Evolutionary conservation across 352 stramenopile species (phyloP).

Genomic region (Hyphochytrium catenoides): DNA sequence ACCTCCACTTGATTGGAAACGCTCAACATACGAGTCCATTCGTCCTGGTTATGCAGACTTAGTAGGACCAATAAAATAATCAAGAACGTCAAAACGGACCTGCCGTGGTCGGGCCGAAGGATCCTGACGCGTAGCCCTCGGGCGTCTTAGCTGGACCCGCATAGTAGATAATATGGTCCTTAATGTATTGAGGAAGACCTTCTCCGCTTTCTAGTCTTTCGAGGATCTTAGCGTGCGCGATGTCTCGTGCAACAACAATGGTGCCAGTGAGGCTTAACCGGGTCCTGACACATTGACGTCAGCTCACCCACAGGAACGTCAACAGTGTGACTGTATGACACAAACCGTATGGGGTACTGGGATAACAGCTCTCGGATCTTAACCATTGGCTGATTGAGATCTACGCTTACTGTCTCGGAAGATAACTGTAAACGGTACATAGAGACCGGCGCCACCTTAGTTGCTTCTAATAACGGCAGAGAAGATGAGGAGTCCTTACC

Average conservation of each 20-base stretch:
- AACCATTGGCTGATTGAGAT: slow-evolving; percentile 61
- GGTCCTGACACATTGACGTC: too few species aligned
- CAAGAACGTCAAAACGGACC: too few species aligned
- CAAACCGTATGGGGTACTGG: slow-evolving; percentile 46
- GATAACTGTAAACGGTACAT: too few species aligned
- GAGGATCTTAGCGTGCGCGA: slow-evolving; percentile 69
- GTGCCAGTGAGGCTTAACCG: slow-evolving; percentile 53
- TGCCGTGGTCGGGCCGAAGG: slow-evolving; percentile 62
- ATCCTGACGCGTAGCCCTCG: slow-evolving; percentile 55
- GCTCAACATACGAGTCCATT: slow-evolving; percentile 68
- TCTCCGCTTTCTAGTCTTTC: slow-evolving; percentile 50
- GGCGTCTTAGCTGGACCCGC: slow-evolving; percentile 67
- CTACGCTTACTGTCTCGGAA: slow-evolving; percentile 14
- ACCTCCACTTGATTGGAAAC: slow-evolving; percentile 54
- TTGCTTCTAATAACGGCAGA: too few species aligned
- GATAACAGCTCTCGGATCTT: slow-evolving; percentile 36
- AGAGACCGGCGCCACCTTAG: too few species aligned
- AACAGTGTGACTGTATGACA: too few species aligned
- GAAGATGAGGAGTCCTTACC: too few species aligned
- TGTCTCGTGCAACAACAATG: slow-evolving; percentile 65
- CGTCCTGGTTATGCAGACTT: too few species aligned
- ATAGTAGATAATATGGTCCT: slow-evolving; percentile 74
- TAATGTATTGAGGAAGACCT: slow-evolving; percentile 61
- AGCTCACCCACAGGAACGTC: too few species aligned
- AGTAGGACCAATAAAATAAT: too few species aligned